Evolutionary conservation across 768 basidiomycete species (phyloP).

Genomic region (Crepidotus variabilis): DNA sequence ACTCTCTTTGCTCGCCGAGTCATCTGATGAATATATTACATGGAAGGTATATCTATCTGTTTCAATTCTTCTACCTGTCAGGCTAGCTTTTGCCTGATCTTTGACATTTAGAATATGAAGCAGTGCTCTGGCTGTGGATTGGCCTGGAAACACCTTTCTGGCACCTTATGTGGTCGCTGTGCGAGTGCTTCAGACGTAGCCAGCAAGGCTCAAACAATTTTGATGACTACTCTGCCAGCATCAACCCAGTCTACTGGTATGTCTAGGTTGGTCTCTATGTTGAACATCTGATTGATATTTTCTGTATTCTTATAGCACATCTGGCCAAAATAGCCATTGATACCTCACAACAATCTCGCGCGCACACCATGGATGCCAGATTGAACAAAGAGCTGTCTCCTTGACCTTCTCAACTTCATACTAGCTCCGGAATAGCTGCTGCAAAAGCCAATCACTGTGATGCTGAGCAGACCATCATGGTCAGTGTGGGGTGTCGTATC

Average conservation of each 20-base stretch:
- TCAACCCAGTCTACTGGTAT: not conserved
- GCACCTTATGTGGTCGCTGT: not conserved
- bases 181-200: not conserved
- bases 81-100: not conserved
- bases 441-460: not conserved
- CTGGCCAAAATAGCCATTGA: not conserved
- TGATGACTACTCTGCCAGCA: not conserved
- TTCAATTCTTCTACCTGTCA: not conserved
- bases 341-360: not conserved
- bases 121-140: not conserved
- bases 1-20: not conserved
- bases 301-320: not conserved
- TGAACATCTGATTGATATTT: no score
- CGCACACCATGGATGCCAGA: not conserved
- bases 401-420: not conserved
- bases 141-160: not conserved
- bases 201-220: not conserved
- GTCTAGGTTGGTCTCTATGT: not conserved
- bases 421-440: not conserved
- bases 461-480: not conserved
- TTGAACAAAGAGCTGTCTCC: not conserved
- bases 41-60: not conserved
- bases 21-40: not conserved
- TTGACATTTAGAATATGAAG: not conserved
- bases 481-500: not conserved